Percentiles rank a stretch among this genome's conserved stretches.
phyloP scores from a whole-genome alignment of 2,329 filamentous ascomycete genomes.

The Fusarium sublunatum region DNA sequence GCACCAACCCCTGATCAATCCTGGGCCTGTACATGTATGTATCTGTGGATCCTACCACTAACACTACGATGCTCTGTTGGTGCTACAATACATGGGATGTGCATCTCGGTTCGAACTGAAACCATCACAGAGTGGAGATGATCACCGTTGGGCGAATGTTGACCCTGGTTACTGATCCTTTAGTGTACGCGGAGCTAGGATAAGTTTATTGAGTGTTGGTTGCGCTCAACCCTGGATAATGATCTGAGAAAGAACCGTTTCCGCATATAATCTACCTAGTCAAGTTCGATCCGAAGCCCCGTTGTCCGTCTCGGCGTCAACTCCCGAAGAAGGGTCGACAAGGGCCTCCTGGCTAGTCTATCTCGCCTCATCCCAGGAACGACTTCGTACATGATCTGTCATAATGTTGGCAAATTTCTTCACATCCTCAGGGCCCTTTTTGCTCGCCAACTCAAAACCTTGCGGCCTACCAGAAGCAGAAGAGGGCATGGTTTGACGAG shows the following conservation, averaged over 20 bases:
- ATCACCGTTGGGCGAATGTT: too few relatives aligned
- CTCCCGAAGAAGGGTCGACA: conserved; percentile 4
- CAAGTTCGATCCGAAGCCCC: background rate
- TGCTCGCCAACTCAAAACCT: conserved; percentile 15
- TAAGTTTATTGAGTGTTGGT: too few relatives aligned
- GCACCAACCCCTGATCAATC: too few relatives aligned
- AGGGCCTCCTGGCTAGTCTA: conserved; percentile 29
- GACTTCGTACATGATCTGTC: conserved; percentile 7
- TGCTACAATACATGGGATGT: too few relatives aligned
- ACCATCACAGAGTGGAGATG: too few relatives aligned
- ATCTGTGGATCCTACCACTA: too few relatives aligned
- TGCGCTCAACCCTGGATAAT: background rate
- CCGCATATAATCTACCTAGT: background rate
- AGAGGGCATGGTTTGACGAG: background rate
- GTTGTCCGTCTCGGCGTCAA: background rate
- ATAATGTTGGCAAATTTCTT: conserved; percentile 13
- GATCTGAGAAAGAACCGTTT: background rate
- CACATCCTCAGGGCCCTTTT: background rate
- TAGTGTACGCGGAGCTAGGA: too few relatives aligned
- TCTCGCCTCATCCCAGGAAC: conserved; percentile 12
- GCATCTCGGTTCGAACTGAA: too few relatives aligned
- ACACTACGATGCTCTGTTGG: too few relatives aligned
- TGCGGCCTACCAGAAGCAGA: conserved; percentile 6
- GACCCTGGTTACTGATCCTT: too few relatives aligned
- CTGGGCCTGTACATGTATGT: too few relatives aligned